phyloP scores from a whole-genome alignment of 805 yeast genomes.

The Komagataella ulmi region DNA sequence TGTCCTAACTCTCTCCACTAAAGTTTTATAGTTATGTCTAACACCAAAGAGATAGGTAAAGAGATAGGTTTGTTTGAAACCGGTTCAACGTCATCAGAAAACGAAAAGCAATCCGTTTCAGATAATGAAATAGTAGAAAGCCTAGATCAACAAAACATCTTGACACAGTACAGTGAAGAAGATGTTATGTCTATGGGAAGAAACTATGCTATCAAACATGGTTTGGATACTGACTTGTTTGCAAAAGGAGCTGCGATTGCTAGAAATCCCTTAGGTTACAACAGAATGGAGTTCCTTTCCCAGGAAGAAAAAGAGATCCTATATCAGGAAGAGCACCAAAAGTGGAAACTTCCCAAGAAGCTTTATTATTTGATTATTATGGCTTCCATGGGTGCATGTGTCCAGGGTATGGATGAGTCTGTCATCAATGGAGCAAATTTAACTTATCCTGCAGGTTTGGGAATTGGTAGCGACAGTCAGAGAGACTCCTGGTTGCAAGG shows the following conservation, averaged over 20 bases:
- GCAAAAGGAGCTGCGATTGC: constrained; percentile 59
- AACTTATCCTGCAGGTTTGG: constrained; percentile 43
- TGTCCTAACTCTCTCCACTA: neutral
- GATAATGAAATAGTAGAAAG: neutral
- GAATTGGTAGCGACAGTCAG: constrained; percentile 30
- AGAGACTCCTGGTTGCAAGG: constrained; percentile 48
- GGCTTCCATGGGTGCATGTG: constrained; percentile 69
- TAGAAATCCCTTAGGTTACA: constrained; percentile 41
- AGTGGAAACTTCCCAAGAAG: constrained; percentile 30
- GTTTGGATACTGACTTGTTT: constrained; percentile 43
- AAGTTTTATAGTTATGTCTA: neutral
- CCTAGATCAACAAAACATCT: constrained; percentile 25
- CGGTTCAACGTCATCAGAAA: neutral
- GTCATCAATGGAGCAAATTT: constrained; percentile 63
- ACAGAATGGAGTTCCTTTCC: constrained; percentile 38
- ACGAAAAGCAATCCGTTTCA: neutral
- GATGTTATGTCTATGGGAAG: constrained; percentile 63
- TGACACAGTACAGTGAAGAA: constrained; percentile 43
- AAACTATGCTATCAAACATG: constrained; percentile 43
- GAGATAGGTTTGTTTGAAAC: neutral
- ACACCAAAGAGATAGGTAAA: neutral
- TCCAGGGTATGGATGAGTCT: constrained; percentile 72
- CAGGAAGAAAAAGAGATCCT: constrained; percentile 43
- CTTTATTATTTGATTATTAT: constrained; percentile 44
- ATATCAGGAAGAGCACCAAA: constrained; percentile 29